Conservation (phyloP, 1,139 yeast species). For the Diutina pseudorugosa region DNA sequence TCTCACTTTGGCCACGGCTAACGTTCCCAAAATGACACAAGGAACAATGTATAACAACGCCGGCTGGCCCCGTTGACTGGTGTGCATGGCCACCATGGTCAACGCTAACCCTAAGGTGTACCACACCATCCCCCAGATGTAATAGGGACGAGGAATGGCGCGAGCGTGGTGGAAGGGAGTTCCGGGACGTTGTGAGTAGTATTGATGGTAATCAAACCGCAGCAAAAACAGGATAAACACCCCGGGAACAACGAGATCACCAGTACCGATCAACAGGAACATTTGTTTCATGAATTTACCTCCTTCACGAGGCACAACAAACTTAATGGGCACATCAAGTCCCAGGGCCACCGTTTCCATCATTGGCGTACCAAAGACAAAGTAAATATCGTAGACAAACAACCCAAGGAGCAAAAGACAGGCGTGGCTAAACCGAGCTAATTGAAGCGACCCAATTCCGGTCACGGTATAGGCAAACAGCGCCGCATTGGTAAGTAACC, state of each 20-base stretch:
- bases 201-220: slow-evolving; percentile 33
- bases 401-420: slow-evolving; percentile 27
- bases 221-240: slow-evolving; percentile 35
- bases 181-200: slow-evolving; percentile 14
- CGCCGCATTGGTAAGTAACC: background rate
- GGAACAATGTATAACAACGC: slow-evolving; percentile 59
- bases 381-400: slow-evolving; percentile 52
- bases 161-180: slow-evolving; percentile 11
- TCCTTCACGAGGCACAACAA: slow-evolving; percentile 30
- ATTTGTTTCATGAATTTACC: background rate
- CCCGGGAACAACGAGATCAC: slow-evolving; percentile 53
- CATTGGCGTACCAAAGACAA: slow-evolving; percentile 50
- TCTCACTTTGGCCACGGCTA: slow-evolving; percentile 16
- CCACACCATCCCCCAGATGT: slow-evolving; percentile 25
- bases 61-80: slow-evolving; percentile 44
- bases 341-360: slow-evolving; percentile 53
- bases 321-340: slow-evolving; percentile 44
- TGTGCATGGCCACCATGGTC: slow-evolving; percentile 29
- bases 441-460: background rate
- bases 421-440: background rate
- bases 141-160: slow-evolving; percentile 35
- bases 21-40: slow-evolving; percentile 22
- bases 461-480: background rate
- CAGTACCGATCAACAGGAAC: slow-evolving; percentile 34
- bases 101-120: slow-evolving; percentile 32